phyloP scores from a whole-genome alignment of 257 asterid species.

The Avicennia marina region DNA sequence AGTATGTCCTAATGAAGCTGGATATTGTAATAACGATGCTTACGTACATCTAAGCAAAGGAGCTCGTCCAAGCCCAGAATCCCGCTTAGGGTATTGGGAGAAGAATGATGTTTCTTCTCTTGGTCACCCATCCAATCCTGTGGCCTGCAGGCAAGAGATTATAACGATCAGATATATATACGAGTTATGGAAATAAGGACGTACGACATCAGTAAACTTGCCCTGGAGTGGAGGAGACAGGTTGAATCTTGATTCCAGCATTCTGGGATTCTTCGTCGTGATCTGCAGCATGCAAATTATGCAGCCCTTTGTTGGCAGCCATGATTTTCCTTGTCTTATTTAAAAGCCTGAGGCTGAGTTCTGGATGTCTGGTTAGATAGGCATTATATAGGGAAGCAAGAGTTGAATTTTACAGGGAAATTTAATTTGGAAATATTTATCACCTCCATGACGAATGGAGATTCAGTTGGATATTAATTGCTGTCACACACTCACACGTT shows the following conservation, averaged over 20 bases:
- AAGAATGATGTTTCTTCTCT: slow-evolving; percentile 17
- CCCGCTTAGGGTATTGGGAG: slow-evolving; percentile 31
- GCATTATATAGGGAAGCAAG: too few species aligned
- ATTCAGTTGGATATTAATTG: too few species aligned
- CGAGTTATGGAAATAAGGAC: neutral
- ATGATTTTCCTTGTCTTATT: slow-evolving; percentile 17
- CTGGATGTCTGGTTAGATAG: too few species aligned
- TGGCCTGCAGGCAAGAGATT: slow-evolving; percentile 18
- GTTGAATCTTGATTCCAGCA: slow-evolving; percentile 33
- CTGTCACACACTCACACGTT: too few species aligned
- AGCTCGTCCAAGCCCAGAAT: slow-evolving; percentile 55
- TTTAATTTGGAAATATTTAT: too few species aligned
- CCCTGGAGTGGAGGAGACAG: slow-evolving; percentile 37
- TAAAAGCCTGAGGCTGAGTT: too few species aligned
- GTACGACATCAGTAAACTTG: slow-evolving; percentile 1
- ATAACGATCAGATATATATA: neutral
- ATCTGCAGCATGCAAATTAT: slow-evolving; percentile 10
- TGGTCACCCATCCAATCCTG: slow-evolving; percentile 17
- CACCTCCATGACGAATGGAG: too few species aligned
- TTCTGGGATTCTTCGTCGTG: slow-evolving; percentile 48
- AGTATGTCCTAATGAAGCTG: too few species aligned
- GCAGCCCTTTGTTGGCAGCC: slow-evolving; percentile 31
- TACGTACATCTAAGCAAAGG: slow-evolving; percentile 41
- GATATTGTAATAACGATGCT: too few species aligned
- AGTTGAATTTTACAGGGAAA: too few species aligned